Base-by-base conservation (phyloP, 768 basidiomycete species). In the Leccinum fibrillosum region DNA sequence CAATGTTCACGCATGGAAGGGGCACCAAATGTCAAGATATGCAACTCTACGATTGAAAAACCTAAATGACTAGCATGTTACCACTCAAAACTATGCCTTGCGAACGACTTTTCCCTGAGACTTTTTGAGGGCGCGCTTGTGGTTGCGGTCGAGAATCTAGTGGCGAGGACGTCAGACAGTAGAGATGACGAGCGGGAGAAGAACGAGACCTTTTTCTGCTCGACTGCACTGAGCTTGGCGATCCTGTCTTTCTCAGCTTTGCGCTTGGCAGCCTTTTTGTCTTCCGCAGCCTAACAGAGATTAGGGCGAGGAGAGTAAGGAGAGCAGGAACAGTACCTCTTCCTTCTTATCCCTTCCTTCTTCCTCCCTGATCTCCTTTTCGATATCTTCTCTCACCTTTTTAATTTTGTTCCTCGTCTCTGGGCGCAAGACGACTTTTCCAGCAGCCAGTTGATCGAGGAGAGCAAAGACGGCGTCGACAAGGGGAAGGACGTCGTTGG, bases 381-480 rank as follows among this genome's bases (percentile, higher is more conserved):
- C 85, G 30, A 92, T 74, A 17, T 88, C 87, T 52, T 93, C 86
- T 52, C 94, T 80, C 23, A 77, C 78, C 72, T 84, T 90, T 69
- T 78, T 82, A 53, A 95, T 79, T 76, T 95, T 96, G 45, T 70
- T 69, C 68, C 82, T 84, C 50, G 92, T 94, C 77, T 96, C 94
- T 13, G 93, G 90, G 25, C 92, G 85, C 50, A 94, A 75, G 54
- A 76, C 76, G 28, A 84, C 62, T 66, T 82, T 80, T 39, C 66
- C 69, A 21, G 68, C 37, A 58, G 74, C 72, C 53, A 94, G 71
- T 17, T 80, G 71, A 70, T 97, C 94, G 60, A 92, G 78, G 59
- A 95, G 80, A 42, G 84, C 78, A 75, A 95, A 90, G n/a, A 82
- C 67, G 32, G 86, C 83, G 34, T 83, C 70, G 54, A 95, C 77